Conservation (phyloP, 192 early-diverging fungal genomes). For the Geranomyces variabilis region DNA sequence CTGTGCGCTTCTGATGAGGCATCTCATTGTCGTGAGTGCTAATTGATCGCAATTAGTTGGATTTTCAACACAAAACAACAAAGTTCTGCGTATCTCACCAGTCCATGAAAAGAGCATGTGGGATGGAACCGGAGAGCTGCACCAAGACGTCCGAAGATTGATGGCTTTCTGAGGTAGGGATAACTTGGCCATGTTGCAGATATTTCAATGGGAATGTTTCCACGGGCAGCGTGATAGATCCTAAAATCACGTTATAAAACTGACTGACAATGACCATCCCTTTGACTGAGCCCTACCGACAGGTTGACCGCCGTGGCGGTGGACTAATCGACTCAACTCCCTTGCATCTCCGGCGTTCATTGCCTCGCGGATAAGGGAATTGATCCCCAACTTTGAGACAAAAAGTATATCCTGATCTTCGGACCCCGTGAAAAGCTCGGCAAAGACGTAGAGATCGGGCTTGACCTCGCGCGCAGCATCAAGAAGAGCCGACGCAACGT, state of each 20-base stretch:
- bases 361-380: conserved; percentile 95
- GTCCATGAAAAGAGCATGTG: conserved; percentile 98
- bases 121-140: conserved; percentile 74
- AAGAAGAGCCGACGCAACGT: conserved; percentile 89
- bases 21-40: conserved; percentile 98
- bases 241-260: too few species aligned
- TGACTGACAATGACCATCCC: background rate
- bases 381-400: conserved; percentile 91
- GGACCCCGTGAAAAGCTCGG: conserved; percentile 97
- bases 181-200: conserved; percentile 27
- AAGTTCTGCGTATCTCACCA: conserved; percentile 45
- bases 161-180: conserved; percentile 30
- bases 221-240: conserved; percentile 56
- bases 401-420: conserved; percentile 93
- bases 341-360: conserved; percentile 96
- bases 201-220: conserved; percentile 73
- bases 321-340: conserved; percentile 87
- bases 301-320: conserved; percentile 89
- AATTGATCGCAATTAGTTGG: background rate
- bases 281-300: conserved; percentile 63
- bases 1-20: conserved; percentile 86
- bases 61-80: background rate
- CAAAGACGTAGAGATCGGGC: conserved; percentile 94
- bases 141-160: conserved; percentile 50
- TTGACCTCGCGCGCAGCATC: conserved; percentile 82